Evolutionary conservation across 2,329 filamentous ascomycete species (phyloP).

Genomic region (Plectosphaerella sp.): DNA sequence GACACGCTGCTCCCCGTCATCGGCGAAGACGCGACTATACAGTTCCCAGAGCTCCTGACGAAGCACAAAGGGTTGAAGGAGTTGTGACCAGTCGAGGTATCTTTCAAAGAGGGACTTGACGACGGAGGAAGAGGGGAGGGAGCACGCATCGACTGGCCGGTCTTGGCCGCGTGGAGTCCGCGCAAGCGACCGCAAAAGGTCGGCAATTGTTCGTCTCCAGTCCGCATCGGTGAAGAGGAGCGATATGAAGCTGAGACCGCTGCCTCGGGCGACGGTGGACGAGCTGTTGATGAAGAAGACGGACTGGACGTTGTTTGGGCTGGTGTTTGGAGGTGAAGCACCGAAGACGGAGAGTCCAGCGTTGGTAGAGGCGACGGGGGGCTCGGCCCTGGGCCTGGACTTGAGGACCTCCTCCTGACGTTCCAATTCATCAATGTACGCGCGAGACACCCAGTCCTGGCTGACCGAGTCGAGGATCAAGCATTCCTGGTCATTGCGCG

Average conservation of each 20-base stretch:
- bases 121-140: slow-evolving; percentile 6
- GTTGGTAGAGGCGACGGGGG: neutral
- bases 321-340: neutral
- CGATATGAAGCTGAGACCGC: slow-evolving; percentile 10
- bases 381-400: neutral
- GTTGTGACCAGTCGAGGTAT: slow-evolving; percentile 13
- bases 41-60: slow-evolving; percentile 16
- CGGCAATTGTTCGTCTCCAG: slow-evolving; percentile 9
- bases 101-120: slow-evolving; percentile 10
- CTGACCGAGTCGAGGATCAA: slow-evolving; percentile 19
- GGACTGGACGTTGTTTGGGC: slow-evolving; percentile 7
- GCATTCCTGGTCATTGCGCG: slow-evolving; percentile 18
- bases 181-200: slow-evolving; percentile 7
- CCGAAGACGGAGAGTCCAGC: no score
- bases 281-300: slow-evolving; percentile 10
- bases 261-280: slow-evolving; percentile 5
- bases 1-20: neutral
- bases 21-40: slow-evolving; percentile 13
- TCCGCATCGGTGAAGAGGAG: slow-evolving; percentile 12
- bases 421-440: slow-evolving; percentile 15
- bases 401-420: neutral
- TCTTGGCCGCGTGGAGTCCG: slow-evolving; percentile 4
- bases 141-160: slow-evolving; percentile 1
- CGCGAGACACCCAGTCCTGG: slow-evolving; percentile 16
- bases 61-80: slow-evolving; percentile 21